Percentiles rank a stretch among this genome's conserved stretches.
phyloP scores from a whole-genome alignment of 2,329 filamentous ascomycete genomes.

The Ceratocystis smalleyi region DNA sequence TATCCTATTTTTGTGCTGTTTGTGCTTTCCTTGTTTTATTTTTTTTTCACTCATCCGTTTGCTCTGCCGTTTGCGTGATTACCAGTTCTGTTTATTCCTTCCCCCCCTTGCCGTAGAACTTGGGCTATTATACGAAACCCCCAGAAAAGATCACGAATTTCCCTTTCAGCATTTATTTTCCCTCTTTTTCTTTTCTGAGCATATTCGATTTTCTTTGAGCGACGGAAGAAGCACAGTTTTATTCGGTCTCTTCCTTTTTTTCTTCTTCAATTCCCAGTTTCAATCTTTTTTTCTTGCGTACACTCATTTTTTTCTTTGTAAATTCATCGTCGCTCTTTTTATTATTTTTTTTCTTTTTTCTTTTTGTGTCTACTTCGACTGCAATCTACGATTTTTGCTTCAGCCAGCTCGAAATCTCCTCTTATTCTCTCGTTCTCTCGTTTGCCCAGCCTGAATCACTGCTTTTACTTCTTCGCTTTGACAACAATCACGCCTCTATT shows the following conservation, averaged over 20 bases:
- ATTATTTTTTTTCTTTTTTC: neutral
- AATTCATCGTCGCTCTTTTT: conserved; percentile 3
- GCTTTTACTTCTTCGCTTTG: neutral
- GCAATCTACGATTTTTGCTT: neutral
- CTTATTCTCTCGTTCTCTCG: neutral
- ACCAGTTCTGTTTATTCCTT: neutral
- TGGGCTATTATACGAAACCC: neutral
- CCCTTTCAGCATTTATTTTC: neutral
- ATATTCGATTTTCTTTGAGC: conserved; percentile 5
- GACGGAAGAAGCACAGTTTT: neutral
- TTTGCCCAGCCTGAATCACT: neutral
- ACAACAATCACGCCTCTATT: neutral
- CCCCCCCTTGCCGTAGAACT: neutral
- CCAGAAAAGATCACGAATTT: conserved; percentile 4
- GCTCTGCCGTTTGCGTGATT: neutral
- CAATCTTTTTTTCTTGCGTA: neutral
- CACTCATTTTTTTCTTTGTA: conserved; percentile 8
- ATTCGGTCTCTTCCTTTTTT: neutral
- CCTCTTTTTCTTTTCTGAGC: neutral
- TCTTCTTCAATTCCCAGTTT: neutral
- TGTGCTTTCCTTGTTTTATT: conserved; percentile 2
- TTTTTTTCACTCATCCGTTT: neutral
- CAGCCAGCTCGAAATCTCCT: conserved; percentile 1
- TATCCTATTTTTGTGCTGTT: conserved; percentile 1
- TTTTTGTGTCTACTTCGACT: conserved; percentile 3